phyloP scores from a whole-genome alignment of 2,329 filamentous ascomycete genomes.

The Fusarium subglutinans region DNA sequence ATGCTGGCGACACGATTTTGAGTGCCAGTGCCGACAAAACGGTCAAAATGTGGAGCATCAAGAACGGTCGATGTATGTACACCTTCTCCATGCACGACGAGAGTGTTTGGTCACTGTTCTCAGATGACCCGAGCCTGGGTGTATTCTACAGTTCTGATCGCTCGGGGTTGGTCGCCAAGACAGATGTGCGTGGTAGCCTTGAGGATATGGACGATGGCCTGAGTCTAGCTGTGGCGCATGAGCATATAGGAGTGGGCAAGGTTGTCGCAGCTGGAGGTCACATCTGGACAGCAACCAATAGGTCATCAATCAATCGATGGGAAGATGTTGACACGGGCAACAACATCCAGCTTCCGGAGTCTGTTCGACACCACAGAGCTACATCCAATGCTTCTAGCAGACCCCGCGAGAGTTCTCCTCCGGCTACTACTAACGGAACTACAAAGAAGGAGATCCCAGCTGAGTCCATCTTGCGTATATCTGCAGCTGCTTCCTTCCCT shows the following conservation, averaged over 20 bases:
- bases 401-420: conserved; percentile 46
- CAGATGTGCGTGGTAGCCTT: conserved; percentile 80
- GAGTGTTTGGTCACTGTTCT: conserved; percentile 96
- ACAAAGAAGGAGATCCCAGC: conserved; percentile 75
- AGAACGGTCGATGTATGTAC: conserved; percentile 94
- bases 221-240: conserved; percentile 89
- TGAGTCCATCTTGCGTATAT: conserved; percentile 82
- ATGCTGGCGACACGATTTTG: conserved; percentile 89
- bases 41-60: conserved; percentile 97
- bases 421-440: conserved; percentile 45
- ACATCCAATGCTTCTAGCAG: conserved; percentile 56
- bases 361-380: conserved; percentile 59
- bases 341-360: conserved; percentile 72
- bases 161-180: conserved; percentile 94
- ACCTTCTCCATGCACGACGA: conserved; percentile 99
- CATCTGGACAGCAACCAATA: conserved; percentile 90
- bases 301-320: conserved; percentile 94
- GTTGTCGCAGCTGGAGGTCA: conserved; percentile 75
- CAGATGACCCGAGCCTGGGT: conserved; percentile 82
- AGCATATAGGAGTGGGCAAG: conserved; percentile 83
- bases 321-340: conserved; percentile 82
- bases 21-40: conserved; percentile 96
- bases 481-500: conserved; percentile 83
- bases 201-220: conserved; percentile 82
- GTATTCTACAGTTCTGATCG: conserved; percentile 96